Base-by-base conservation (phyloP, 2,329 filamentous ascomycete genomes). In the Beauveria bassiana region DNA sequence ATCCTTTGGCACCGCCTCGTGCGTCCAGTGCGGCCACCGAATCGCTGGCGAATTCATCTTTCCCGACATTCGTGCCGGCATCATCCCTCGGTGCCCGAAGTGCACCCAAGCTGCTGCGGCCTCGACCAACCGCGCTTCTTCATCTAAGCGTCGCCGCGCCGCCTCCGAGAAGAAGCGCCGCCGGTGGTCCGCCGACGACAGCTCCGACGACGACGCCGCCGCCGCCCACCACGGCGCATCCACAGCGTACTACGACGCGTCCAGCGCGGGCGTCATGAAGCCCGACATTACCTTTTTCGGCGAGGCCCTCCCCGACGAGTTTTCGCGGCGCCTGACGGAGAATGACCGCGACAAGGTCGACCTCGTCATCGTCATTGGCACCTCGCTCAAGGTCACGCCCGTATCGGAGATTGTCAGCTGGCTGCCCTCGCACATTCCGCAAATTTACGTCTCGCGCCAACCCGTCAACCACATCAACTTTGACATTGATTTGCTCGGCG, bases 251-350 rank as follows among this genome's bases (percentile, higher is more conserved):
- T 80, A 78, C 65, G 74, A 78, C 64, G 84, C 89, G 45, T 85
- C 86, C 2, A 79, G 82, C 53, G 83, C 86, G 2, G 91, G 90
- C 61, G 86, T 96, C 71, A 96, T 96, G 91, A 96, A 90, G 81
- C 95, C 95, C 9, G 93, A 98, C 76, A 98, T 99, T 71, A 98
- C 91, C 52, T 98, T 99, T 78, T 98, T 98, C 70, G 93, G 93
- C 67, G 95, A 99, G 76, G 82, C 87, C 56, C 86, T 99, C 1
- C 93, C 93, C 0, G 86, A 90, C 67, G 84, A 86, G 66, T 99
- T 99, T 74, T 89, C 89, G 62, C 80, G 85, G 55, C 88, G 93
- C 8, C 83, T 98, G 16, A 86, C 90, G n/a, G 82, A 90, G 63
- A 83, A 91, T 67, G 95, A 99, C 74, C 86, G 86, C 63, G 85